phyloP scores from a whole-genome alignment of 805 yeast species.

The Ogataea methylovora region DNA sequence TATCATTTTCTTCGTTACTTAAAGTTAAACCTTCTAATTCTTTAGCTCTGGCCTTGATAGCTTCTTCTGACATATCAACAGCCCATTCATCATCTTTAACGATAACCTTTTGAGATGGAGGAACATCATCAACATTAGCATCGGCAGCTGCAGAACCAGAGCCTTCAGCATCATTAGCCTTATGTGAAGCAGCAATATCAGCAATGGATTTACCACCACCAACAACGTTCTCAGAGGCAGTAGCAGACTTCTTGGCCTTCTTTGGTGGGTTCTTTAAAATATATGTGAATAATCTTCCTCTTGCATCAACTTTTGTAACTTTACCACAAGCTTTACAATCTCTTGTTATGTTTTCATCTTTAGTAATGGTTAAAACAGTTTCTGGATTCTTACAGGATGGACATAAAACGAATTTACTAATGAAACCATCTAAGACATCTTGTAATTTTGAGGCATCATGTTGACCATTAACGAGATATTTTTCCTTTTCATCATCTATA shows the following conservation, averaged over 20 bases:
- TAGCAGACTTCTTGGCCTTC: slow-evolving; percentile 69
- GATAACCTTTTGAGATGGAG: slow-evolving; percentile 57
- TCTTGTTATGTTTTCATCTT: slow-evolving; percentile 67
- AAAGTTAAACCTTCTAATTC: slow-evolving; percentile 65
- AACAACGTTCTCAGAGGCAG: slow-evolving; percentile 83
- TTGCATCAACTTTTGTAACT: slow-evolving; percentile 72
- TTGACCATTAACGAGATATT: slow-evolving; percentile 89
- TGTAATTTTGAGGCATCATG: slow-evolving; percentile 88
- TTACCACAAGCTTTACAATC: slow-evolving; percentile 99
- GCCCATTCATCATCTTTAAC: slow-evolving; percentile 95
- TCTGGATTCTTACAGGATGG: slow-evolving; percentile 96
- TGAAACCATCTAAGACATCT: slow-evolving; percentile 91
- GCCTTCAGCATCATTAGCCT: slow-evolving; percentile 27
- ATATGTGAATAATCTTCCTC: slow-evolving; percentile 81
- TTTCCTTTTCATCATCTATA: slow-evolving; percentile 69
- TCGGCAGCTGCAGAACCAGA: slow-evolving; percentile 52
- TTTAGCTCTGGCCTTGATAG: slow-evolving; percentile 84
- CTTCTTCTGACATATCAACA: slow-evolving; percentile 94
- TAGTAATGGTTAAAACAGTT: slow-evolving; percentile 80
- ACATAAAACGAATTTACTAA: slow-evolving; percentile 87
- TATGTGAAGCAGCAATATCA: slow-evolving; percentile 59
- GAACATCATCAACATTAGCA: slow-evolving; percentile 65
- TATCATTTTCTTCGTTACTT: slow-evolving; percentile 37
- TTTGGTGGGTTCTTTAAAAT: slow-evolving; percentile 86
- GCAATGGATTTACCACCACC: slow-evolving; percentile 81